Evolutionary conservation across 2,329 filamentous ascomycete species (phyloP).

Genomic region (Pseudogymnoascus sp.): DNA sequence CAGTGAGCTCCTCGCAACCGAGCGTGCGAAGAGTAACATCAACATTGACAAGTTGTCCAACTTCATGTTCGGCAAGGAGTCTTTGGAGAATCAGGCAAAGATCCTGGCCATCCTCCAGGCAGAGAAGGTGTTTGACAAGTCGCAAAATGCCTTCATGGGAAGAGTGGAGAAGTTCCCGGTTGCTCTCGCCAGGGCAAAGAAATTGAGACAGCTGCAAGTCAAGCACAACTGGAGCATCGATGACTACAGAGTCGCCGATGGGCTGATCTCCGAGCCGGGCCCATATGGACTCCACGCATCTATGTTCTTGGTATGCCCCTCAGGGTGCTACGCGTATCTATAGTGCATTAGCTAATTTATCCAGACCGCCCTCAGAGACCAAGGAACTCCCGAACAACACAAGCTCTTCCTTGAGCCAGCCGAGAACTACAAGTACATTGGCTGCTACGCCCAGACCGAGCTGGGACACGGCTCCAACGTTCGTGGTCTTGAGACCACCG

Average conservation of each 20-base stretch:
- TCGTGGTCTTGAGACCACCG: constrained; percentile 39
- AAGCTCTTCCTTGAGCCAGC: constrained; percentile 63
- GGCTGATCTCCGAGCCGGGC: constrained; percentile 63
- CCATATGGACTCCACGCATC: constrained; percentile 64
- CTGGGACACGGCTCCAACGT: constrained; percentile 73
- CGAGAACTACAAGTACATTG: constrained; percentile 61
- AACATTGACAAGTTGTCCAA: constrained; percentile 58
- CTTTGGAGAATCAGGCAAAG: constrained; percentile 49
- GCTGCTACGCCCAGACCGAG: constrained; percentile 76
- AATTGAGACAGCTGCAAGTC: constrained; percentile 54
- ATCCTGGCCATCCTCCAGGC: constrained; percentile 56
- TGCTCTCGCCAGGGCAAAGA: constrained; percentile 62
- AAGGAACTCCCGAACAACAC: constrained; percentile 65
- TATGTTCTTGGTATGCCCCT: constrained; percentile 52
- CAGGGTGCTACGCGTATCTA: not conserved
- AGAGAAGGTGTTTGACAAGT: constrained; percentile 69
- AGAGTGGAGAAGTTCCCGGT: constrained; percentile 60
- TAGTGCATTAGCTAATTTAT: not conserved
- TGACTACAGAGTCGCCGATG: constrained; percentile 56
- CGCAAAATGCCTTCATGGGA: constrained; percentile 66
- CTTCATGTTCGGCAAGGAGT: constrained; percentile 60
- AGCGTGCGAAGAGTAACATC: constrained; percentile 59
- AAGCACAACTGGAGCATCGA: constrained; percentile 59
- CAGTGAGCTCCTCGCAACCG: constrained; percentile 56
- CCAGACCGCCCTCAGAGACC: constrained; percentile 59